Percentiles rank a stretch among this genome's conserved stretches.
phyloP scores from a whole-genome alignment of 495 filamentous ascomycete species.

The Penicillium coffeae region DNA sequence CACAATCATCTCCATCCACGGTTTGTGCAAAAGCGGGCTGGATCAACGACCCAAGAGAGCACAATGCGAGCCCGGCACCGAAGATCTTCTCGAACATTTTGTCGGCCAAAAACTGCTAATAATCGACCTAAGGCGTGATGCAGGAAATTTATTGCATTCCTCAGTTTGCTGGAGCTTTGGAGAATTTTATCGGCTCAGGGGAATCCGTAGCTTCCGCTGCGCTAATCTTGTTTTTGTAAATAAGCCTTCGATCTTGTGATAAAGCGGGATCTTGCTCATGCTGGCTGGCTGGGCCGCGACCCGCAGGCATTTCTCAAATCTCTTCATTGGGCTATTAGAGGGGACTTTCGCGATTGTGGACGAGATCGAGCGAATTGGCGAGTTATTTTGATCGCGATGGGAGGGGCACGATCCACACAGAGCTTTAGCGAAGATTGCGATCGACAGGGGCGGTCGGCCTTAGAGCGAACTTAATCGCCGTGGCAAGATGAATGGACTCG shows the following conservation, averaged over 20 bases:
- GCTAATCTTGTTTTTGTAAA: conserved; percentile 1
- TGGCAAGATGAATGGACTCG: too few relatives aligned
- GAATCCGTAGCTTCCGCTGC: background rate
- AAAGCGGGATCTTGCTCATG: background rate
- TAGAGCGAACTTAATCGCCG: background rate
- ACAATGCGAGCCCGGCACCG: background rate
- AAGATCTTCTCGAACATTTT: background rate
- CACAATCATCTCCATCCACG: conserved; percentile 9
- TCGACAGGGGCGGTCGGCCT: background rate
- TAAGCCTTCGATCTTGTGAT: background rate
- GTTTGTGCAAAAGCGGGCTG: conserved; percentile 7
- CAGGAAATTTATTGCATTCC: background rate
- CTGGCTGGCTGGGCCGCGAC: background rate
- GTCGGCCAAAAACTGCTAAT: background rate
- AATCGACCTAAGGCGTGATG: background rate
- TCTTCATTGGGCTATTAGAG: background rate
- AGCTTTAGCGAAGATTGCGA: conserved; percentile 1
- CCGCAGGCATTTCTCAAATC: background rate
- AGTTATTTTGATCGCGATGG: background rate
- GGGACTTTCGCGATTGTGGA: background rate
- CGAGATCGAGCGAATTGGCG: background rate
- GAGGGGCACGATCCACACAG: background rate
- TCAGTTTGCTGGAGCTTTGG: background rate
- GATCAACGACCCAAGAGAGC: background rate
- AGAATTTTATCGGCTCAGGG: background rate